phyloP scores from a whole-genome alignment of 2,329 filamentous ascomycete genomes.

The Bipolaris bicolor region DNA sequence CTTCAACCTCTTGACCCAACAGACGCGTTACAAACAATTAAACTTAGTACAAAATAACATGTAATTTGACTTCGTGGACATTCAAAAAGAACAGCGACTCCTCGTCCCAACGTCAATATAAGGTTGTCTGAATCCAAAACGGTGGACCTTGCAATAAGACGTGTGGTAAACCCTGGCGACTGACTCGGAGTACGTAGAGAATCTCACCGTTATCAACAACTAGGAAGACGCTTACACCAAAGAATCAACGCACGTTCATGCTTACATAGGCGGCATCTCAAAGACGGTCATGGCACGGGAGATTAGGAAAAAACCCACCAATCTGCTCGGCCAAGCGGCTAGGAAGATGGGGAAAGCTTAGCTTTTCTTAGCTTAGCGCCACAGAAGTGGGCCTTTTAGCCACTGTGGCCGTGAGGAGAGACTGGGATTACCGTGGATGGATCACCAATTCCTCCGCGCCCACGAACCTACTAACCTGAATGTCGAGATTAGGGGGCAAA shows the following conservation, averaged over 20 bases:
- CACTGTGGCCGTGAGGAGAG: slow-evolving; percentile 23
- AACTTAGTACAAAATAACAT: no score
- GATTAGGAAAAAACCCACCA: slow-evolving; percentile 31
- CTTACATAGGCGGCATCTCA: slow-evolving; percentile 1
- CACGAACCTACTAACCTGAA: not conserved
- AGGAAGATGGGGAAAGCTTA: slow-evolving; percentile 22
- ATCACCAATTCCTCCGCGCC: slow-evolving; percentile 26
- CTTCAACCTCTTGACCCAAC: no score
- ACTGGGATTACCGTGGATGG: slow-evolving; percentile 22
- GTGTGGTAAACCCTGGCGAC: not conserved
- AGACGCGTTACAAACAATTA: no score
- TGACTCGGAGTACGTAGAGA: not conserved
- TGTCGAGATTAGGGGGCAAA: slow-evolving; percentile 10
- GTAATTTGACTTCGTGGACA: no score
- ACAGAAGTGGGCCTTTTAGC: slow-evolving; percentile 10
- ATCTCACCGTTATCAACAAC: no score
- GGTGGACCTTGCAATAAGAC: no score
- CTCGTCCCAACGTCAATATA: no score
- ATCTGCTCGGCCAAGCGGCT: slow-evolving; percentile 22
- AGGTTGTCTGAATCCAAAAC: no score
- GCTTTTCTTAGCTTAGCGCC: slow-evolving; percentile 24
- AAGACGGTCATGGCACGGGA: slow-evolving; percentile 4
- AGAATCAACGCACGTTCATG: not conserved
- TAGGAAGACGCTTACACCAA: not conserved
- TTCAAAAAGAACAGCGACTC: no score